Percentiles rank a stretch among this genome's conserved stretches.
Conservation (phyloP, 2,329 filamentous ascomycete species). For the Colletotrichum echinochloae region DNA sequence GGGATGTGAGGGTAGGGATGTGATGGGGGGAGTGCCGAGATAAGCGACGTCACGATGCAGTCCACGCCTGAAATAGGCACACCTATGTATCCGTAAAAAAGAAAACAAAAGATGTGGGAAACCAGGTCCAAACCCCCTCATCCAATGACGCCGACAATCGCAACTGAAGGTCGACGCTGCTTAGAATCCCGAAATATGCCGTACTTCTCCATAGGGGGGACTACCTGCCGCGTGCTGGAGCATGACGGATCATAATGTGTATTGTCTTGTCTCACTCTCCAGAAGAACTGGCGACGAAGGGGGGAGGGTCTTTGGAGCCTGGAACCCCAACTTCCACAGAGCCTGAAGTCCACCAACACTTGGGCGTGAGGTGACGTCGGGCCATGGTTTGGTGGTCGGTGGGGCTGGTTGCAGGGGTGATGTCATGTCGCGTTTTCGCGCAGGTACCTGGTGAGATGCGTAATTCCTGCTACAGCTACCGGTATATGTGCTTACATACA, state of each 20-base stretch:
- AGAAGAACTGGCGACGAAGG: neutral
- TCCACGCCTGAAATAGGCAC: neutral
- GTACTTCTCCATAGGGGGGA: neutral
- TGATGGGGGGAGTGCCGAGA: slow-evolving; percentile 8
- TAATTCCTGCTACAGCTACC: too few species aligned
- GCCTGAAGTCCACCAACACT: neutral
- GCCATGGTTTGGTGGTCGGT: neutral
- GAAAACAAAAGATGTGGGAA: neutral
- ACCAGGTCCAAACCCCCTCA: neutral
- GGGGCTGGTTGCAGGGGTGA: slow-evolving; percentile 5
- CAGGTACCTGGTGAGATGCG: neutral
- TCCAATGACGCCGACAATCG: neutral
- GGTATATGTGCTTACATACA: neutral
- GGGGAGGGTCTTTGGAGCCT: neutral
- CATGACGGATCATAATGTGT: slow-evolving; percentile 1
- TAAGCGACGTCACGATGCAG: slow-evolving; percentile 40
- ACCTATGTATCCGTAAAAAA: neutral
- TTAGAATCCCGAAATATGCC: neutral
- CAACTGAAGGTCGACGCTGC: neutral
- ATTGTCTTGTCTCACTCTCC: neutral
- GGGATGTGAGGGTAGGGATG: neutral
- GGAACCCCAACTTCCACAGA: neutral
- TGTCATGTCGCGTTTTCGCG: slow-evolving; percentile 20
- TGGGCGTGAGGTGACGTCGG: slow-evolving; percentile 14
- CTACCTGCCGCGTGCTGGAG: neutral